phyloP scores from a whole-genome alignment of 768 basidiomycete genomes.

The Scleroderma citrinum region DNA sequence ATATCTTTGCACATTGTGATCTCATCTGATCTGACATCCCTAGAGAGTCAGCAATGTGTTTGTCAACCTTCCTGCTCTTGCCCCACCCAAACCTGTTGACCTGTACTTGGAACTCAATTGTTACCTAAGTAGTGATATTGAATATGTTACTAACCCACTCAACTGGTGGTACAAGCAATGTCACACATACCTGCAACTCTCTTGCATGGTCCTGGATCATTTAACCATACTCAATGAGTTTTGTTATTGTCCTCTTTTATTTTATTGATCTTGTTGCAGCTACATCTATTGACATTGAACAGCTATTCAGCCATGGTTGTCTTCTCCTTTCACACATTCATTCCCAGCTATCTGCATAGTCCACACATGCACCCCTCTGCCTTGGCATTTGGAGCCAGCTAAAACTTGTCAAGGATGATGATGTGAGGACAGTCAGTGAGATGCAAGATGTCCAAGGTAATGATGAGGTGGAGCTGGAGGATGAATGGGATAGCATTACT shows the following conservation, averaged over 20 bases:
- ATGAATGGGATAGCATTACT: conserved; percentile 9
- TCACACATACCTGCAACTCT: conserved; percentile 23
- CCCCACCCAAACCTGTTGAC: conserved; percentile 10
- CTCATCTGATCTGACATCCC: not conserved
- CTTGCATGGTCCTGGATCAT: conserved; percentile 31
- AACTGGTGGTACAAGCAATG: conserved; percentile 26
- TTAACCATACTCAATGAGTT: conserved; percentile 27
- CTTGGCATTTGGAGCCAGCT: conserved; percentile 24
- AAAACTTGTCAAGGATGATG: conserved; percentile 16
- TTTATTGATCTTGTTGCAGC: conserved; percentile 9
- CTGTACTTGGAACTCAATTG: conserved; percentile 21
- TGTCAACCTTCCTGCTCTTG: conserved; percentile 19
- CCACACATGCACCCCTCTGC: conserved; percentile 26
- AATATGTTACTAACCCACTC: conserved; percentile 19
- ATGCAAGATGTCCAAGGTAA: conserved; percentile 4
- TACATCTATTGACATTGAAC: conserved; percentile 8
- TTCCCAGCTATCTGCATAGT: conserved; percentile 23
- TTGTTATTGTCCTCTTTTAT: conserved; percentile 5
- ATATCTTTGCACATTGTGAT: not conserved
- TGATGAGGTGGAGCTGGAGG: conserved; percentile 2
- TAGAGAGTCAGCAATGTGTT: conserved; percentile 25
- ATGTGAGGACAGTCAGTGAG: conserved; percentile 10
- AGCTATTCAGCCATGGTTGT: conserved; percentile 5
- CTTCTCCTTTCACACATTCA: not conserved
- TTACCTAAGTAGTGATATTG: conserved; percentile 23